A percentile compares a stretch with the other conserved stretches of the same genome.
Conservation (phyloP, 805 yeast species). For the Cyberlindnera mrakii region DNA sequence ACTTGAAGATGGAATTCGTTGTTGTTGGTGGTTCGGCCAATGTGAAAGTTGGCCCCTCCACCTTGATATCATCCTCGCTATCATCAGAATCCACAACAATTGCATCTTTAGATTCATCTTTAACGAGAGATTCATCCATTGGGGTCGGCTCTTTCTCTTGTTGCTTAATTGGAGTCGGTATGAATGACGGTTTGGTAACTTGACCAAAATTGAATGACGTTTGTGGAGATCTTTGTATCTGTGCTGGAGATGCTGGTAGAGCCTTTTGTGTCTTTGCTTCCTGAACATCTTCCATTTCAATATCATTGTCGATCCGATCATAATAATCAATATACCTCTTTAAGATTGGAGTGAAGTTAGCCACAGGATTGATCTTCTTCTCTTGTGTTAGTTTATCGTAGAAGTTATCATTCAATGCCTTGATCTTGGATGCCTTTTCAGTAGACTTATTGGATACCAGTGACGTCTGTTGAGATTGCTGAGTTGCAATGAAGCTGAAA, state of each 20-base stretch:
- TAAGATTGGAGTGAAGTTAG: constrained; percentile 49
- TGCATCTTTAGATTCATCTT: neutral
- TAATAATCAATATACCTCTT: constrained; percentile 54
- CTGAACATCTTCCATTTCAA: constrained; percentile 17
- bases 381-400: constrained; percentile 39
- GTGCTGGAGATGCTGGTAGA: constrained; percentile 11
- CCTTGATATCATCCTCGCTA: constrained; percentile 56
- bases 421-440: constrained; percentile 42
- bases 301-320: constrained; percentile 29
- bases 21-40: constrained; percentile 41
- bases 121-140: constrained; percentile 6
- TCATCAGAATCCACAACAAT: constrained; percentile 34
- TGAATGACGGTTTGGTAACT: neutral
- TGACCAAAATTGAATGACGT: constrained; percentile 21
- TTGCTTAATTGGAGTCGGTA: neutral
- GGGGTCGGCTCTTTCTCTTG: constrained; percentile 7
- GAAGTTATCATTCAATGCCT: constrained; percentile 63
- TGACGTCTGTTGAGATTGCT: neutral
- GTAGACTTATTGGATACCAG: constrained; percentile 13
- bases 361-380: constrained; percentile 39
- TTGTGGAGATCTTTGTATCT: constrained; percentile 3
- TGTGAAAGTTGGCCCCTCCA: constrained; percentile 69
- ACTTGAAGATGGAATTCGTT: constrained; percentile 44
- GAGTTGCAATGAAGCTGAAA: constrained; percentile 2
- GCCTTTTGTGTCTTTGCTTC: constrained; percentile 12